Evolutionary conservation across 257 asterid genomes (phyloP).

Genomic region (Penstemon davidsonii): DNA sequence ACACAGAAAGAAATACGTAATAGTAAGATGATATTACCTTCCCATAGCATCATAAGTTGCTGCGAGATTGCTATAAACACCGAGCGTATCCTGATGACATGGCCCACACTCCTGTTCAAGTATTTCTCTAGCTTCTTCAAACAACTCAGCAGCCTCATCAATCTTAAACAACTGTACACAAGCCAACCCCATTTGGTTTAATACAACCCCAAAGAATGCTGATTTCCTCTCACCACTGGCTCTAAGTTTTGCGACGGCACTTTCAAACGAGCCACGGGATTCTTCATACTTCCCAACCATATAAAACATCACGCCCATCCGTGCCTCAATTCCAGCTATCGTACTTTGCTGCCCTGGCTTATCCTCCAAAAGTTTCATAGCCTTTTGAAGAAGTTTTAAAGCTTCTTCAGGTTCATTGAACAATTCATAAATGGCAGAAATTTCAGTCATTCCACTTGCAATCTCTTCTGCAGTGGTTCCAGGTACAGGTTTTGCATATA

Average conservation of each 20-base stretch:
- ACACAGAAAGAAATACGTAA: background rate
- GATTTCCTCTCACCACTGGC: conserved; percentile 94
- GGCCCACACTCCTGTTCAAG: conserved; percentile 93
- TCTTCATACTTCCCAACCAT: conserved; percentile 88
- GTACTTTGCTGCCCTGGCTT: conserved; percentile 98
- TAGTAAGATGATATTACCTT: conserved; percentile 56
- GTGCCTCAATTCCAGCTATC: conserved; percentile 92
- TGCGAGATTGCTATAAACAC: conserved; percentile 95
- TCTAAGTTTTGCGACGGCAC: conserved; percentile 79
- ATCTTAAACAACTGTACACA: conserved; percentile 90
- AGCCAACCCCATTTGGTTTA: conserved; percentile 99
- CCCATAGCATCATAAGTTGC: conserved; percentile 99
- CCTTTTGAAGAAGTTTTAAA: conserved; percentile 77
- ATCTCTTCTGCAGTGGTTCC: conserved; percentile 89
- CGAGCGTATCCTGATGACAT: conserved; percentile 93
- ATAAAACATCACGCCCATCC: conserved; percentile 94
- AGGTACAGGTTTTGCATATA: conserved; percentile 84
- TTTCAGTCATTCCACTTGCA: conserved; percentile 89
- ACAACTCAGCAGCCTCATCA: conserved; percentile 95
- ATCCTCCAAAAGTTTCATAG: conserved; percentile 86
- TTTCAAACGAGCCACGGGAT: conserved; percentile 74
- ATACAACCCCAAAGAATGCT: conserved; percentile 88
- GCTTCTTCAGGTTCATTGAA: conserved; percentile 98
- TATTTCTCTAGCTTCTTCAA: conserved; percentile 94
- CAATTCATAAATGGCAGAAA: conserved; percentile 86